Evolutionary conservation across 306 rosid genomes (phyloP).

Genomic region (Prunus persica): DNA sequence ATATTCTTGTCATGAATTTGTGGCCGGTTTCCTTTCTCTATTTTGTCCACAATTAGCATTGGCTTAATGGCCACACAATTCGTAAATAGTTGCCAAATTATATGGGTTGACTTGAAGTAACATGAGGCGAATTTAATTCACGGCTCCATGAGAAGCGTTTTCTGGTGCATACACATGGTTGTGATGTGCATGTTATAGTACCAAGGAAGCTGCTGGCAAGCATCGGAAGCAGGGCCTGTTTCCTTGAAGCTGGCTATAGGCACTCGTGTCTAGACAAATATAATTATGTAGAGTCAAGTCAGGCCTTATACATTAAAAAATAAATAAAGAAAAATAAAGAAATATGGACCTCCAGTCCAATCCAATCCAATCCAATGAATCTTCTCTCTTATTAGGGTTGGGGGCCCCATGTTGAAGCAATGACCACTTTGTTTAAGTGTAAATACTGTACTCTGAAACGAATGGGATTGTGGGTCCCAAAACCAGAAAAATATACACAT

Average conservation of each 20-base stretch:
- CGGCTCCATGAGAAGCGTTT: no score
- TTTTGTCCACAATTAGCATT: neutral
- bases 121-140: neutral
- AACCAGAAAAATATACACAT: neutral
- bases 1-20: no score
- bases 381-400: neutral
- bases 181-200: neutral
- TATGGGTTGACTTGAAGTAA: neutral
- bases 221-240: neutral
- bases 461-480: neutral
- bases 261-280: neutral
- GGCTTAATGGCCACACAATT: neutral
- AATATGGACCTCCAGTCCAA: neutral
- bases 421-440: neutral
- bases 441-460: neutral
- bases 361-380: neutral
- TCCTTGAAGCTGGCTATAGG: slow-evolving; percentile 7
- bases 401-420: neutral
- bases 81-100: no score
- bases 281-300: neutral
- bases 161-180: neutral
- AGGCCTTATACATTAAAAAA: neutral
- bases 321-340: neutral
- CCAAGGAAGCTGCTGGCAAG: neutral
- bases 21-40: no score